phyloP scores from a whole-genome alignment of 1,284 basidiomycete species.

The Xanthoconium separans region DNA sequence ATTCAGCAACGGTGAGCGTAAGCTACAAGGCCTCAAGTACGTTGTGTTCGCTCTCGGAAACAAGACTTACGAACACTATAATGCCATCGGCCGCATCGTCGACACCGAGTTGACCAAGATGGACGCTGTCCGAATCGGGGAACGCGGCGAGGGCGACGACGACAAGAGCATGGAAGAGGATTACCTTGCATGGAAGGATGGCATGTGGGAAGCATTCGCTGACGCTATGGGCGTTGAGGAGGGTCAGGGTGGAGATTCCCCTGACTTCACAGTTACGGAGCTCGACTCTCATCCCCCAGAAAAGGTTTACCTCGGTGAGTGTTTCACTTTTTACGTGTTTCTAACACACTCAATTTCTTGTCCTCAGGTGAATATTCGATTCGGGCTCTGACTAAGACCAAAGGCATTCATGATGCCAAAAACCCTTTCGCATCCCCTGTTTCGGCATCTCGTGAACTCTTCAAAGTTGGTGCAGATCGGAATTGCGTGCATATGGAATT shows the following conservation, averaged over 20 bases:
- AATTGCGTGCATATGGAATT: constrained; percentile 97
- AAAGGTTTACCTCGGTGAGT: constrained; percentile 87
- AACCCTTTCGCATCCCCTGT: constrained; percentile 94
- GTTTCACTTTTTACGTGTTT: not conserved
- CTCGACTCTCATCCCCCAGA: constrained; percentile 69
- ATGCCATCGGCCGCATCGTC: constrained; percentile 81
- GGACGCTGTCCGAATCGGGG: constrained; percentile 86
- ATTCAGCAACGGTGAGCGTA: constrained; percentile 79
- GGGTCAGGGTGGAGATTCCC: constrained; percentile 92
- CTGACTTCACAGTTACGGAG: constrained; percentile 92
- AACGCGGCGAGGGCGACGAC: constrained; percentile 95
- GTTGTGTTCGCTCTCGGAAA: constrained; percentile 96
- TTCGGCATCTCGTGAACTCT: constrained; percentile 78
- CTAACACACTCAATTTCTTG: constrained; percentile 6
- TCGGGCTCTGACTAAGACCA: constrained; percentile 85
- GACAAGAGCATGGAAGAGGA: constrained; percentile 99
- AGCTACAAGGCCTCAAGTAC: constrained; percentile 87
- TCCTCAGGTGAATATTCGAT: constrained; percentile 79
- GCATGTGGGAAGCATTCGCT: constrained; percentile 91
- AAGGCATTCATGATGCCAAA: constrained; percentile 95
- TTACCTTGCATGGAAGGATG: constrained; percentile 99
- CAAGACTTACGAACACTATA: constrained; percentile 96
- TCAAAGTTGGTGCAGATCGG: constrained; percentile 71
- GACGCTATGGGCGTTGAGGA: constrained; percentile 86
- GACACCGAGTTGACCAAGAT: constrained; percentile 76